These are phyloP conservation scores for Harrya chromipes DNA, from an alignment of 768 basidiomycete species.

Conservation along the genomic window DNA sequence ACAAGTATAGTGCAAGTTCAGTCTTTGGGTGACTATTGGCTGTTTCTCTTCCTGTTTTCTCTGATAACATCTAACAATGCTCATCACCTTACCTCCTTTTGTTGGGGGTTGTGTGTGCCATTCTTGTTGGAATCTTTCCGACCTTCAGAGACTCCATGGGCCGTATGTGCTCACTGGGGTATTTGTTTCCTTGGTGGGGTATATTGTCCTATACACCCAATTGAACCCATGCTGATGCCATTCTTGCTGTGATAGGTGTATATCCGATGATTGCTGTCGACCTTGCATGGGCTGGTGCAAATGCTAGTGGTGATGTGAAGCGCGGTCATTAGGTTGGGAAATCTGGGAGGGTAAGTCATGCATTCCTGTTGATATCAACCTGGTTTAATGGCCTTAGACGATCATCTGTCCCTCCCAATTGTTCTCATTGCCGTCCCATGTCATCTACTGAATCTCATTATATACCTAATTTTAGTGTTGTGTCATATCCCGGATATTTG, in stretches of 20 bases:
- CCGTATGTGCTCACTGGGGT: constrained; percentile 46
- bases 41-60: no score
- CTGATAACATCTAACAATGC: no score
- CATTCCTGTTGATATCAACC: constrained; percentile 24
- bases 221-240: constrained; percentile 37
- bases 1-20: no score
- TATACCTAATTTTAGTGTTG: no score
- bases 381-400: no score
- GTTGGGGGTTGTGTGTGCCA: constrained; percentile 40
- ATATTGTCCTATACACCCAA: constrained; percentile 44
- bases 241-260: constrained; percentile 51
- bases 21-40: no score
- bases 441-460: no score
- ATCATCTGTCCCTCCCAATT: no score
- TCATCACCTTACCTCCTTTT: no score
- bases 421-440: no score
- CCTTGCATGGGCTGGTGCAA: constrained; percentile 54
- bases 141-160: constrained; percentile 42
- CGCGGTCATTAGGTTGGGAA: constrained; percentile 51
- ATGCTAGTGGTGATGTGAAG: constrained; percentile 54
- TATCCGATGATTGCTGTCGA: constrained; percentile 47
- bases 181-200: constrained; percentile 48
- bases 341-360: constrained; percentile 45
- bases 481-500: no score
- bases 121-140: constrained; percentile 41